phyloP scores from a whole-genome alignment of 305 asterid species.

The Vinca major region DNA sequence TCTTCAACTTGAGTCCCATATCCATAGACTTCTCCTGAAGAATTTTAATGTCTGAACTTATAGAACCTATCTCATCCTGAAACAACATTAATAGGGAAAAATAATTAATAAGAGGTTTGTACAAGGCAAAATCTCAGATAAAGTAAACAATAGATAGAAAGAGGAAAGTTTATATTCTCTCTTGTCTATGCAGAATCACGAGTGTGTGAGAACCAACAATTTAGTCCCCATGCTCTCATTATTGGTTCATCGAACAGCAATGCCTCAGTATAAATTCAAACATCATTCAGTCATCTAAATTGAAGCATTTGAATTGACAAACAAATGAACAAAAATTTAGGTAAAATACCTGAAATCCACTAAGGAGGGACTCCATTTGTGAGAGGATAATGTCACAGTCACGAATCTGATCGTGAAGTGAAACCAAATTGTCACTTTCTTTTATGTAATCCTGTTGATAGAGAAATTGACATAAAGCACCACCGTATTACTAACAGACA shows the following conservation, averaged over 20 bases:
- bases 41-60: slow-evolving; percentile 89
- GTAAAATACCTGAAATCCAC: slow-evolving; percentile 82
- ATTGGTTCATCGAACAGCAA: too few relatives aligned
- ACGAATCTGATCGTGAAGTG: slow-evolving; percentile 92
- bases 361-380: slow-evolving; percentile 89
- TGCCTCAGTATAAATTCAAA: too few relatives aligned
- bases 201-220: too few relatives aligned
- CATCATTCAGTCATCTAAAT: too few relatives aligned
- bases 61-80: slow-evolving; percentile 91
- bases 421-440: slow-evolving; percentile 92
- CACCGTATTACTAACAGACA: not conserved
- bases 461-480: not conserved
- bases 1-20: slow-evolving; percentile 96
- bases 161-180: not conserved
- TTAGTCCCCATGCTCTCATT: too few relatives aligned
- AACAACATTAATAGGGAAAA: slow-evolving; percentile 21
- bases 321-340: slow-evolving; percentile 8
- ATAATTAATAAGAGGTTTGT: slow-evolving; percentile 15
- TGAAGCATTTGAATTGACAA: not conserved
- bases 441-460: slow-evolving; percentile 74
- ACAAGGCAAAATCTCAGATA: slow-evolving; percentile 11
- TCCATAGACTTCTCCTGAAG: slow-evolving; percentile 97
- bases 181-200: not conserved
- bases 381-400: slow-evolving; percentile 86
- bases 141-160: not conserved